Percentiles rank a stretch among this genome's conserved stretches.
Conservation (phyloP, 805 yeast species). For the Schwanniomyces pseudopolymorphus region DNA sequence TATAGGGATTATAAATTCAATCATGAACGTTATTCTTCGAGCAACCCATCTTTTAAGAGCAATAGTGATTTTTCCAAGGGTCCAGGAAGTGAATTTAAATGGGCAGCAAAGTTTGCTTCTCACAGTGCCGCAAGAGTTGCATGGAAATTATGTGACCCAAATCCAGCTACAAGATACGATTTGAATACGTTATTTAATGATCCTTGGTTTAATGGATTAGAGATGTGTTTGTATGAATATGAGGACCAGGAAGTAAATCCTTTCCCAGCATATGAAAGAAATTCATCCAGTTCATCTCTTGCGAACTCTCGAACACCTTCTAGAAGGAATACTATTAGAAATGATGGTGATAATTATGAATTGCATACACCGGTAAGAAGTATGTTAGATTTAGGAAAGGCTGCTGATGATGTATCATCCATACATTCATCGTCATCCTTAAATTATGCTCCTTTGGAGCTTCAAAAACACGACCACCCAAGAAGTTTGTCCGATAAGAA, state of each 20-base stretch:
- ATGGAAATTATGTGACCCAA: slow-evolving; percentile 74
- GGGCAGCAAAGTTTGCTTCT: slow-evolving; percentile 60
- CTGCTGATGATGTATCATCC: slow-evolving; percentile 15
- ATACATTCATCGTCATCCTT: slow-evolving; percentile 26
- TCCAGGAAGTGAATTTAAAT: slow-evolving; percentile 72
- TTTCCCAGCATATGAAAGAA: slow-evolving; percentile 25
- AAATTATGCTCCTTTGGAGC: slow-evolving; percentile 17
- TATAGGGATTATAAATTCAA: slow-evolving; percentile 57
- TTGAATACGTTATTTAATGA: slow-evolving; percentile 56
- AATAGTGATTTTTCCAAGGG: slow-evolving; percentile 46
- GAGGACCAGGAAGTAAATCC: slow-evolving; percentile 39
- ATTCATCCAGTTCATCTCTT: slow-evolving; percentile 12
- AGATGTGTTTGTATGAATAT: slow-evolving; percentile 58
- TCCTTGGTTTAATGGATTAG: slow-evolving; percentile 61
- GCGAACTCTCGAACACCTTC: slow-evolving; percentile 29
- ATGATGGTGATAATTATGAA: slow-evolving; percentile 11
- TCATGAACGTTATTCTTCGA: slow-evolving; percentile 39
- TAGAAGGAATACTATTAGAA: slow-evolving; percentile 27
- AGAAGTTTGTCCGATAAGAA: slow-evolving; percentile 1
- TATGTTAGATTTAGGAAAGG: slow-evolving; percentile 35
- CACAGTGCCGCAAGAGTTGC: slow-evolving; percentile 66
- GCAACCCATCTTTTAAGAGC: slow-evolving; percentile 50
- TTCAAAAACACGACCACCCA: slow-evolving; percentile 11
- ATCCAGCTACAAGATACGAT: slow-evolving; percentile 51
- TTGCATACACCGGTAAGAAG: slow-evolving; percentile 32